Conservation (phyloP, 345 rosid genomes). For the Populus davidiana region DNA sequence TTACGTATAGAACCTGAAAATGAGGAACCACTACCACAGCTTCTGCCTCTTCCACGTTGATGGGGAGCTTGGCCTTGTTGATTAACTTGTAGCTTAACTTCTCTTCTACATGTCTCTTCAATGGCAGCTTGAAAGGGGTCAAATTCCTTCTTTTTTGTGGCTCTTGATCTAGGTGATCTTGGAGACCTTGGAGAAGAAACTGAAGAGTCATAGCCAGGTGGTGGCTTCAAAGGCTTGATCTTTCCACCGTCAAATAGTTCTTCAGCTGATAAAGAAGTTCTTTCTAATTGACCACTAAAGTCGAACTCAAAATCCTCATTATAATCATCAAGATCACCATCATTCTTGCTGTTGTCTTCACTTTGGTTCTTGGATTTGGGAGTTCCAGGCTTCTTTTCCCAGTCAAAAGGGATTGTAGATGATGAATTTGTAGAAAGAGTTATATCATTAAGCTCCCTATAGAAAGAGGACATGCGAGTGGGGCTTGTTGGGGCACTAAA, state of each 20-base stretch:
- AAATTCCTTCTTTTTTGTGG: slow-evolving; percentile 28
- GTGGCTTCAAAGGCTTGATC: slow-evolving; percentile 61
- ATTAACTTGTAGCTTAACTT: neutral
- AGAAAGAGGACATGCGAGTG: slow-evolving; percentile 30
- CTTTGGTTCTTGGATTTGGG: slow-evolving; percentile 24
- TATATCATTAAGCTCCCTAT: slow-evolving; percentile 6
- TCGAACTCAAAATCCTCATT: slow-evolving; percentile 68
- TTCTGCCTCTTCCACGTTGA: slow-evolving; percentile 36
- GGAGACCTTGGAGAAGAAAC: slow-evolving; percentile 42
- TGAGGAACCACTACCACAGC: slow-evolving; percentile 24
- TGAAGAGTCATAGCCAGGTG: slow-evolving; percentile 35
- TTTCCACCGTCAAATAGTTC: slow-evolving; percentile 89
- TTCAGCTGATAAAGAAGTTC: slow-evolving; percentile 71
- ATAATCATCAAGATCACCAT: slow-evolving; percentile 19
- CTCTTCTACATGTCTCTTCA: slow-evolving; percentile 32
- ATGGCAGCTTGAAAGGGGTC: slow-evolving; percentile 37
- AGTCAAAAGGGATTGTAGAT: slow-evolving; percentile 35
- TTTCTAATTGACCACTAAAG: slow-evolving; percentile 71
- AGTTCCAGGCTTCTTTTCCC: slow-evolving; percentile 48
- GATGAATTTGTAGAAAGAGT: slow-evolving; percentile 1
- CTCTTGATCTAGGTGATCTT: slow-evolving; percentile 31
- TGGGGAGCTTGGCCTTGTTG: neutral
- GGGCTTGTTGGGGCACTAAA: slow-evolving; percentile 75
- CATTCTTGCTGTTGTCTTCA: neutral
- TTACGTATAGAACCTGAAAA: slow-evolving; percentile 36